Evolutionary conservation across 2,329 filamentous ascomycete species (phyloP).

Genomic region (Sarocladiaceae sp.): DNA sequence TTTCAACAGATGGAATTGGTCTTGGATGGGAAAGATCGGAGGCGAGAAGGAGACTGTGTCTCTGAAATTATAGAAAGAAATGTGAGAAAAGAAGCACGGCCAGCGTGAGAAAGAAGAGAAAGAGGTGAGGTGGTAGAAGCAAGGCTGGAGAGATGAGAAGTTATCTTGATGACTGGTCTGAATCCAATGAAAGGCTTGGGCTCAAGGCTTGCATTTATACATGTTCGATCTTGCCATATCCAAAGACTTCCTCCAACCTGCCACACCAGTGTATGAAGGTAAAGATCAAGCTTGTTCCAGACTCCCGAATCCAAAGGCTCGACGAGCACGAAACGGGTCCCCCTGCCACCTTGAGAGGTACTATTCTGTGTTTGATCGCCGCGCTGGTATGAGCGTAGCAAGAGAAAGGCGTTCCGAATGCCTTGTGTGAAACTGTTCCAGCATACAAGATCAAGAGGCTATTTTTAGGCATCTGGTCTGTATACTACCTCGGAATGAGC

Average conservation of each 20-base stretch:
- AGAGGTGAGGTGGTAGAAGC: neutral
- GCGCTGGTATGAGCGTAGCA: neutral
- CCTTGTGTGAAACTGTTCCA: neutral
- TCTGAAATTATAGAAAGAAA: neutral
- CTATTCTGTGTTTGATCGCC: neutral
- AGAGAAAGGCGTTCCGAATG: neutral
- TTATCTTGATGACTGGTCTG: neutral
- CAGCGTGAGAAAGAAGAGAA: slow-evolving; percentile 1
- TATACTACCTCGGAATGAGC: too few species aligned
- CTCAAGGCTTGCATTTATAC: neutral
- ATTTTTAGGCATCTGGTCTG: neutral
- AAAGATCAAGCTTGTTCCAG: neutral
- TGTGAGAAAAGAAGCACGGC: neutral
- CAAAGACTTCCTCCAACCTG: too few species aligned
- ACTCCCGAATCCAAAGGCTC: neutral
- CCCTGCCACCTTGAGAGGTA: neutral
- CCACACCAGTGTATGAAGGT: neutral
- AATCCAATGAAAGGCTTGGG: neutral
- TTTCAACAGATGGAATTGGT: neutral
- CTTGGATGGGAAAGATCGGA: neutral
- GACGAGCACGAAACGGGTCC: neutral
- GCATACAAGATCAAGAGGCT: neutral
- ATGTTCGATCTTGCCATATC: neutral
- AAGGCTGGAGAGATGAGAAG: neutral
- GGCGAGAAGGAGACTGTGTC: neutral